These are phyloP conservation scores for Myriosclerotinia duriaeana DNA, from an alignment of 2,329 filamentous ascomycete genomes.

Conservation along the genomic window DNA sequence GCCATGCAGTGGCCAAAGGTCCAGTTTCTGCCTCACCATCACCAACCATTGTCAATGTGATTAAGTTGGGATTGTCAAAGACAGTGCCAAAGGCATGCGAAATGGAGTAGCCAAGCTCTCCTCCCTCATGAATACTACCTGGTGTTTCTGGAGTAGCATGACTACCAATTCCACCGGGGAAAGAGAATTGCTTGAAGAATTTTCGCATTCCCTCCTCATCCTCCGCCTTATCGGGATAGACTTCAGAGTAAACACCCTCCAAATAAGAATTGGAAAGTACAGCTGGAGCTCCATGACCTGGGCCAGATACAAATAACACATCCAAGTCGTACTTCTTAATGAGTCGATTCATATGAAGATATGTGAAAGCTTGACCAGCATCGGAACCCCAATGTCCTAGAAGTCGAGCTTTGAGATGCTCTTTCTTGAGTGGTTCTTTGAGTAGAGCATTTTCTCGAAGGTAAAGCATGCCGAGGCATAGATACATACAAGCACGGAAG, in stretches of 20 bases:
- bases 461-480: conserved; percentile 79
- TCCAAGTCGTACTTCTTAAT: conserved; percentile 79
- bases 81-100: conserved; percentile 77
- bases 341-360: conserved; percentile 77
- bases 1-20: conserved; percentile 76
- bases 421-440: conserved; percentile 63
- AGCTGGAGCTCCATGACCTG: conserved; percentile 75
- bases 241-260: conserved; percentile 74
- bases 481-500: conserved; percentile 72
- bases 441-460: conserved; percentile 72
- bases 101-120: conserved; percentile 78
- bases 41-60: conserved; percentile 74
- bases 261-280: conserved; percentile 75
- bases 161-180: conserved; percentile 74
- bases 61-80: conserved; percentile 72
- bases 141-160: conserved; percentile 79
- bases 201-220: conserved; percentile 66
- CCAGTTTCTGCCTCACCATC: conserved; percentile 82
- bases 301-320: conserved; percentile 71
- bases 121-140: conserved; percentile 74
- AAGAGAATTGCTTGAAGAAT: conserved; percentile 83
- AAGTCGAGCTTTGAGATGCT: conserved; percentile 70
- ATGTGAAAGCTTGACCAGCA: conserved; percentile 78
- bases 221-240: conserved; percentile 72
- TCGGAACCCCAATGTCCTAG: conserved; percentile 79